Evolutionary conservation across 164 flowering plant genomes (phyloP), one percentile per base, ranked within the genome.

Genomic region (Kingdonia uniflora): DNA sequence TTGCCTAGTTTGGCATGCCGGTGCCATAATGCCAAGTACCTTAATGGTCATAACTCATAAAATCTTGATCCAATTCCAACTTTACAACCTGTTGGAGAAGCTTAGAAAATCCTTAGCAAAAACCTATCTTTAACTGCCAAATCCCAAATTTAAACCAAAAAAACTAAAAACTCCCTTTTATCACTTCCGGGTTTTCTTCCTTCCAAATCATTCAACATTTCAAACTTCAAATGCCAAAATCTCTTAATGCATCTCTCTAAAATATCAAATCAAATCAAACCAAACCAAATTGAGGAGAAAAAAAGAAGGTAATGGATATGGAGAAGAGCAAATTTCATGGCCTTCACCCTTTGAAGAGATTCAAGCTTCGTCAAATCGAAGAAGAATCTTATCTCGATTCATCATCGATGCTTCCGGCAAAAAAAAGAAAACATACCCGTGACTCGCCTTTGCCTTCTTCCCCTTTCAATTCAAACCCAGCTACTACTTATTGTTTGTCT

Each of bases 321-420:
- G 78, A 76, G 42, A 23, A 20, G 6, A 25, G 53, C 65, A 62
- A 54, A 16, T 65, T 68, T 35, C 72, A 76, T 24, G 69, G 57
- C 44, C 56, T 88, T 22, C 97, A 89, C 22, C 97, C 89, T 35
- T 66, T 73, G 42, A 88, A 88, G 52, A 61, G 97, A 52, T 75
- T 74, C 76, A 77, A 73, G 41, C 70, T 80, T 21, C 54, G 72
- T 20, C 91, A 81, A 19, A 86, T 83, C 42, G 64, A 70, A 42
- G 51, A 67, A 40, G 45, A 60, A 16, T 33, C 48, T 10, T 45
- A 11, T 7, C 47, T 41, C 13, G 22, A 20, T 16, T 26, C 57
- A 41, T 35, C 59, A 23, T 39, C 55, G 17, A 67, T 16, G 17
- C 85, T 88, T 24, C 97, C 97, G 2, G 81, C 95, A 13, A 89